Conservation (phyloP, 164 flowering plant genomes). For the Chimonanthus salicifolius region DNA sequence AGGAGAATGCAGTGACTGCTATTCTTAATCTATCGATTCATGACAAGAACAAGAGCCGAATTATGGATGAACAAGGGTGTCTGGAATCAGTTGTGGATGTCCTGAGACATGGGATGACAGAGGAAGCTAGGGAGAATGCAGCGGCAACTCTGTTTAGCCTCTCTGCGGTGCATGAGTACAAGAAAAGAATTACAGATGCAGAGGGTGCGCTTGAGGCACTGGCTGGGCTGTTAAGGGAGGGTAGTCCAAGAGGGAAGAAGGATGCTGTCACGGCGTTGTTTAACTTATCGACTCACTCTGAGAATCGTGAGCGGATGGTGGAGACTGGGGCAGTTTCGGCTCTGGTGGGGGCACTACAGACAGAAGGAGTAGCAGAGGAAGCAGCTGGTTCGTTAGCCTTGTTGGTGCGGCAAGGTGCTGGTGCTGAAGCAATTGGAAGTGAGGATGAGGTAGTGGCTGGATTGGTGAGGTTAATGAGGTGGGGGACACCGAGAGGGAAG, state of each 20-base stretch:
- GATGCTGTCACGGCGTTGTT: constrained; percentile 94
- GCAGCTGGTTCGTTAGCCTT: constrained; percentile 85
- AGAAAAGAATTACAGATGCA: constrained; percentile 68
- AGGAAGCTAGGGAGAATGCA: constrained; percentile 88
- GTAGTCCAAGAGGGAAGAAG: constrained; percentile 68
- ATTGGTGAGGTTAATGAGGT: constrained; percentile 69
- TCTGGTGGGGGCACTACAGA: constrained; percentile 50
- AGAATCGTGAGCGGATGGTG: constrained; percentile 58
- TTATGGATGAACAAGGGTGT: constrained; percentile 81
- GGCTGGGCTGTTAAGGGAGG: constrained; percentile 48
- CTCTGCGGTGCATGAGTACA: constrained; percentile 82
- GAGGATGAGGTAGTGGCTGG: constrained; percentile 68
- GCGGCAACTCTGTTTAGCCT: constrained; percentile 97
- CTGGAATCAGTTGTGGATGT: constrained; percentile 65
- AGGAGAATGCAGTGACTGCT: constrained; percentile 95
- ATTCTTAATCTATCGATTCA: constrained; percentile 82
- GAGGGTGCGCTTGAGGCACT: constrained; percentile 72
- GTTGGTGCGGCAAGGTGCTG: constrained; percentile 66
- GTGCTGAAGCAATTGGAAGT: constrained; percentile 64
- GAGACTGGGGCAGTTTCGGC: constrained; percentile 67
- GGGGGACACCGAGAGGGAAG: constrained; percentile 81
- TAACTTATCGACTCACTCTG: constrained; percentile 72
- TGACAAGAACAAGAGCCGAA: constrained; percentile 72
- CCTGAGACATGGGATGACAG: constrained; percentile 58
- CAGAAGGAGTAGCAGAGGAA: constrained; percentile 84